Evolutionary conservation across 495 filamentous ascomycete species (phyloP).

Genomic region (Hyaloscypha hepaticicola): DNA sequence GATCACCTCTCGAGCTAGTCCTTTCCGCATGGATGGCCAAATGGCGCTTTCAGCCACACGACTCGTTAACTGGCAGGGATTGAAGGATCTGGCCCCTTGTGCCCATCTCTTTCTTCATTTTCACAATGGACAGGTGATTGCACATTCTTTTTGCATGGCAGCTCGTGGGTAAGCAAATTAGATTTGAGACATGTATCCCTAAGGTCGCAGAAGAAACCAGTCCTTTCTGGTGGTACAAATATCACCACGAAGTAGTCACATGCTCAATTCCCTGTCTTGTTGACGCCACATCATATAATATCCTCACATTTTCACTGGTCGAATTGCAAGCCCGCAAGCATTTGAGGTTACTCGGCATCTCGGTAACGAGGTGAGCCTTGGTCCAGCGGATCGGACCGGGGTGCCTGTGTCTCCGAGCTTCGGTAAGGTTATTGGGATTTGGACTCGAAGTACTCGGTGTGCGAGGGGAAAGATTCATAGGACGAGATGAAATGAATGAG

Average conservation of each 20-base stretch:
- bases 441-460: background rate
- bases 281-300: background rate
- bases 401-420: background rate
- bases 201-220: background rate
- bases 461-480: background rate
- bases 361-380: slow-evolving; percentile 3
- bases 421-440: background rate
- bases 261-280: slow-evolving; percentile 8
- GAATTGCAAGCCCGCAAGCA: too few relatives aligned
- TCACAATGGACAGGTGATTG: background rate
- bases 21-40: background rate
- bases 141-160: background rate
- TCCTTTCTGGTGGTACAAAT: slow-evolving; percentile 14
- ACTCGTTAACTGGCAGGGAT: background rate
- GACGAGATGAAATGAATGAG: too few relatives aligned
- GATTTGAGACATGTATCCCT: slow-evolving; percentile 1
- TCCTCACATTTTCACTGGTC: too few relatives aligned
- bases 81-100: too few relatives aligned
- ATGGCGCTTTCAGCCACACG: background rate
- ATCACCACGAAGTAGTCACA: slow-evolving; percentile 19
- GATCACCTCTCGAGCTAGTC: background rate
- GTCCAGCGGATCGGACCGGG: background rate
- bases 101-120: too few relatives aligned
- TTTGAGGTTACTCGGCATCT: slow-evolving; percentile 23
- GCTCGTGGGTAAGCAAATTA: background rate